A percentile compares a stretch with the other conserved stretches of the same genome.
phyloP scores from a whole-genome alignment of 768 basidiomycete species.

The Phaffia australis region DNA sequence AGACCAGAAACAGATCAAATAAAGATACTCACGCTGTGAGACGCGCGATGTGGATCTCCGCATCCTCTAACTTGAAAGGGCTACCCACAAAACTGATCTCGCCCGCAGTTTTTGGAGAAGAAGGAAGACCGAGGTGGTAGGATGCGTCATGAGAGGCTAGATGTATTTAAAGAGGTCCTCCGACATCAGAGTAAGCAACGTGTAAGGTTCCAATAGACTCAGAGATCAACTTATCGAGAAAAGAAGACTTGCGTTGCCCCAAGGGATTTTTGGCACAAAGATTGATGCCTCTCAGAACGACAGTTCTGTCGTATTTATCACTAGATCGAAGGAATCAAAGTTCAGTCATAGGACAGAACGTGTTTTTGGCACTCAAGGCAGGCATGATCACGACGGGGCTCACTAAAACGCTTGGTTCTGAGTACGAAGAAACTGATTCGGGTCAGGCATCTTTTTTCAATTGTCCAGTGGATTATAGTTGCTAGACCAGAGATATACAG shows the following conservation, averaged over 20 bases:
- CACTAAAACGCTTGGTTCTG: too few relatives aligned
- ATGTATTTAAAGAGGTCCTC: conserved; percentile 50
- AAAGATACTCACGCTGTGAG: conserved; percentile 43
- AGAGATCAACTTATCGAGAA: neutral
- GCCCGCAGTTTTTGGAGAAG: conserved; percentile 56
- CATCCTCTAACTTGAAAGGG: conserved; percentile 71
- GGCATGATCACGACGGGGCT: too few relatives aligned
- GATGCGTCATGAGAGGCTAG: conserved; percentile 62
- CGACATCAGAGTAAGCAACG: neutral
- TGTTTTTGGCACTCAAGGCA: too few relatives aligned
- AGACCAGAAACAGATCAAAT: neutral
- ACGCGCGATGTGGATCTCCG: conserved; percentile 60
- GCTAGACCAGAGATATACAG: too few relatives aligned
- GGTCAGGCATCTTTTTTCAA: too few relatives aligned
- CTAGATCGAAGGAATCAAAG: neutral
- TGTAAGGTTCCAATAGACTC: neutral
- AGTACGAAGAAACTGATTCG: too few relatives aligned
- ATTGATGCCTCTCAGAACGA: conserved; percentile 84
- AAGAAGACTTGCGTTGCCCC: neutral
- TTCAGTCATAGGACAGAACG: too few relatives aligned
- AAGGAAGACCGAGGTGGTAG: conserved; percentile 60
- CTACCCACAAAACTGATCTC: conserved; percentile 60
- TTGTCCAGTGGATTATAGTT: too few relatives aligned
- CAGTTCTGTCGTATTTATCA: conserved; percentile 14
- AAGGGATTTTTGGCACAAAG: conserved; percentile 49